Base-by-base conservation (phyloP, 2,329 filamentous ascomycete species). In the Fusarium protoensiforme region DNA sequence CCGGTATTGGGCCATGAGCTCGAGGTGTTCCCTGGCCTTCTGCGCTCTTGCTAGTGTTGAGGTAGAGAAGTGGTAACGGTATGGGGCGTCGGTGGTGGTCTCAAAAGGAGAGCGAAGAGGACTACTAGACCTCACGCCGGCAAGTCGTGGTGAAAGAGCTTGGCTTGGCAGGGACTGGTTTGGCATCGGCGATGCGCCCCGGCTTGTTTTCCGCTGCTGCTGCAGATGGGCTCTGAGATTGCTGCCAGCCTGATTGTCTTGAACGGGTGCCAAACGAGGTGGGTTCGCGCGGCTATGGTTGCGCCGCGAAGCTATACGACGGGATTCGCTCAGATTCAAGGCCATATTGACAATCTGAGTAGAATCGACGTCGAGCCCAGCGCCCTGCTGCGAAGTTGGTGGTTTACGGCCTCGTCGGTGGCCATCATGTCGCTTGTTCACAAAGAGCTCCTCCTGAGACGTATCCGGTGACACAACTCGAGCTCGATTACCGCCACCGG, bases 311-410 rank as follows among this genome's bases (percentile, higher is more conserved):
- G 86, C 93, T 83, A 87, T 87, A 78, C 90, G 90, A 73, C 91
- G 90, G 78, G 92, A 94, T 81, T 98, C 94, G 84, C 93, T 97
- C 58, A 98, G 83, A 73, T 92, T 96, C 75, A 98, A 84, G 2
- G 96, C 96, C 89, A 98, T 93, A 78, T 95, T 95, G 46, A 98
- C 94, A 72, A 98, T 97, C 81, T 98, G 94, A 5, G 92, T 90
- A 9, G 95, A 93, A 78, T 98, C 95, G 68, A 93, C 87, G 76
- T 94, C 91, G 22, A 93, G 80, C 7, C 81, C 76, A 16, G 79
- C 60, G 27, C 61, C 67, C 18, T 71, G 69, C 29, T 75, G 78
- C 3, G 69, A 27, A 56, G 68, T 38, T 4, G 70, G 64, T 43
- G 69, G 73, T 61, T 64, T 71, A 51, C 68, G 68, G 16, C 68